Evolutionary conservation across 2,329 filamentous ascomycete species (phyloP).

Genomic region (Ophiocordyceps camponoti-floridani): DNA sequence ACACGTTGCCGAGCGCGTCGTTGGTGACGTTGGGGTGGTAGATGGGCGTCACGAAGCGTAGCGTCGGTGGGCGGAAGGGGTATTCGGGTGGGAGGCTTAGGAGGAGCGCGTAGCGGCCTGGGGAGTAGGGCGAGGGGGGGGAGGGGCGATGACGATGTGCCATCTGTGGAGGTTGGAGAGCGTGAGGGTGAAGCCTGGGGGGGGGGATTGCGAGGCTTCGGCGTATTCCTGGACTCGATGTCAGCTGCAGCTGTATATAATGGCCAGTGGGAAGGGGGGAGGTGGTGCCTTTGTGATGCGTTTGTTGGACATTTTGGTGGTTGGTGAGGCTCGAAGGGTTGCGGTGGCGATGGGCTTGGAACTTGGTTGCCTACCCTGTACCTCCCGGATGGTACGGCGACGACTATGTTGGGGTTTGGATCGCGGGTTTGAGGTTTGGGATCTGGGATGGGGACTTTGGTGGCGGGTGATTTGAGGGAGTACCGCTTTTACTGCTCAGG

Average conservation of each 20-base stretch:
- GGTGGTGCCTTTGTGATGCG: constrained; percentile 24
- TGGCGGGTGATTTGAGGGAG: no score
- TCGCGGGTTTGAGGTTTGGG: no score
- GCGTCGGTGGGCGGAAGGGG: constrained; percentile 72
- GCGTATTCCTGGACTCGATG: constrained; percentile 26
- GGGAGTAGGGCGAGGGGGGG: constrained; percentile 30
- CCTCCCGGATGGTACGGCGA: no score
- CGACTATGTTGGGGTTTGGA: no score
- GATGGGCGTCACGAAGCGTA: constrained; percentile 75
- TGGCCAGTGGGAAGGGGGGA: background rate
- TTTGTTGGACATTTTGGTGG: constrained; percentile 19
- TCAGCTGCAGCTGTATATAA: background rate
- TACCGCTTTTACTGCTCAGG: no score
- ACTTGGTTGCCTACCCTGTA: no score
- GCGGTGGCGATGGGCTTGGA: no score
- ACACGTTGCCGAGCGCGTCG: constrained; percentile 71
- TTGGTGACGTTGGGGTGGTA: constrained; percentile 93
- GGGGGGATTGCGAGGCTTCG: constrained; percentile 29
- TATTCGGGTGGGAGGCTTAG: constrained; percentile 63
- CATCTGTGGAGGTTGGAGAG: constrained; percentile 29
- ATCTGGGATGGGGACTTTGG: no score
- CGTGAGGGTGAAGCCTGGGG: constrained; percentile 25
- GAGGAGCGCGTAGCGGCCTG: constrained; percentile 56
- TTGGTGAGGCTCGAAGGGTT: background rate
- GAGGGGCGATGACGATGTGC: constrained; percentile 29